These are phyloP conservation scores for Saitozyma podzolica DNA, from an alignment of 768 basidiomycete genomes.

Conservation along the genomic window DNA sequence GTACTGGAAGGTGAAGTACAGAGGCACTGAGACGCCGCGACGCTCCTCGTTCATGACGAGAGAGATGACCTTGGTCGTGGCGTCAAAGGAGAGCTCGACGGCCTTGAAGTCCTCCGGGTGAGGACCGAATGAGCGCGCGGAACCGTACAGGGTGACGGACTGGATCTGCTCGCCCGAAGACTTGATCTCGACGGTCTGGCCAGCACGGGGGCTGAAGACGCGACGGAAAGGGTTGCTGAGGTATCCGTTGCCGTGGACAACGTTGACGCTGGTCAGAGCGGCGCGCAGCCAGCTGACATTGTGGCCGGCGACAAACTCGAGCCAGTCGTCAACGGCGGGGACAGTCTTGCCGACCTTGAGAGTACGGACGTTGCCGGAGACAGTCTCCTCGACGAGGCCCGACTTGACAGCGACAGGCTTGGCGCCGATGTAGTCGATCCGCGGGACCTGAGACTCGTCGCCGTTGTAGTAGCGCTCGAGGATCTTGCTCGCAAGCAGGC, in stretches of 20 bases:
- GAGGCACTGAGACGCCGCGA: constrained; percentile 70
- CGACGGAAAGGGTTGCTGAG: constrained; percentile 86
- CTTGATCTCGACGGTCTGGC: constrained; percentile 73
- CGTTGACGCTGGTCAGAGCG: constrained; percentile 72
- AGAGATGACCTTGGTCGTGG: constrained; percentile 62
- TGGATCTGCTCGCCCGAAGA: constrained; percentile 57
- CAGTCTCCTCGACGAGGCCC: constrained; percentile 56
- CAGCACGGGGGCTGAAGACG: constrained; percentile 74
- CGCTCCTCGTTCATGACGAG: constrained; percentile 84
- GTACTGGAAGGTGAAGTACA: constrained; percentile 79
- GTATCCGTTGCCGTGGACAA: constrained; percentile 83
- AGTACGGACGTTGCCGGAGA: constrained; percentile 56
- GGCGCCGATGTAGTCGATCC: constrained; percentile 77
- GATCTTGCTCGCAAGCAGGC: constrained; percentile 72
- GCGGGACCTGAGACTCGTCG: constrained; percentile 72
- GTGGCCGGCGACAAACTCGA: constrained; percentile 79
- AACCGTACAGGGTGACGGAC: constrained; percentile 70
- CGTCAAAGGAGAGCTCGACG: constrained; percentile 67
- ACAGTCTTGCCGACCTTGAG: constrained; percentile 56
- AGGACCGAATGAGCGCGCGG: constrained; percentile 73
- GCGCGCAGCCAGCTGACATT: constrained; percentile 83
- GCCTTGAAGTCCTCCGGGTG: constrained; percentile 80
- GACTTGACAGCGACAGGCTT: constrained; percentile 54
- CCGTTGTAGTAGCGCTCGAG: constrained; percentile 75
- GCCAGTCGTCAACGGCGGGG: constrained; percentile 72